phyloP scores from a whole-genome alignment of 805 yeast species.

The Yarrowia sp. region DNA sequence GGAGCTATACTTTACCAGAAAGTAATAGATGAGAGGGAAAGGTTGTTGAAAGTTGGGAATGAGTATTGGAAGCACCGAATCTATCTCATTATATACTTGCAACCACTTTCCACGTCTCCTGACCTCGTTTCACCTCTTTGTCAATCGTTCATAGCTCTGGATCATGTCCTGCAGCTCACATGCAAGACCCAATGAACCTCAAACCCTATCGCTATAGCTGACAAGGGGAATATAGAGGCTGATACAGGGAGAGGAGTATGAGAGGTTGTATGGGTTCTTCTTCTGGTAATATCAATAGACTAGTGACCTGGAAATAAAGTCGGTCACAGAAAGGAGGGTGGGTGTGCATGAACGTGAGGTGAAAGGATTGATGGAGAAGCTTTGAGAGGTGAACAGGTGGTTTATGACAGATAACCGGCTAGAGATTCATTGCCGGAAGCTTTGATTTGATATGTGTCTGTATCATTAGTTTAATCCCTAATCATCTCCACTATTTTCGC shows the following conservation, averaged over 20 bases:
- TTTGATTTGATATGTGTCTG: too few species aligned
- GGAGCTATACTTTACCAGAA: neutral
- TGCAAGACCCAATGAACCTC: conserved; percentile 13
- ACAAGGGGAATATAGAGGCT: conserved; percentile 1
- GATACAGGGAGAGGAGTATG: neutral
- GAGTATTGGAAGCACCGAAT: too few species aligned
- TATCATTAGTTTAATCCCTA: too few species aligned
- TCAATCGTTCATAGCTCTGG: neutral
- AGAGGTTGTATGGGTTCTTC: neutral
- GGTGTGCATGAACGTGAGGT: too few species aligned
- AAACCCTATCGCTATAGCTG: neutral
- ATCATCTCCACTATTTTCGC: too few species aligned
- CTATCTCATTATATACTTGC: neutral
- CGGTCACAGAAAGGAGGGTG: too few species aligned
- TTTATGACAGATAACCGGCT: too few species aligned
- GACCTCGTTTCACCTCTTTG: neutral
- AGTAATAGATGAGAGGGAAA: neutral
- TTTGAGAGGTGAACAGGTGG: too few species aligned
- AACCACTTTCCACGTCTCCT: neutral
- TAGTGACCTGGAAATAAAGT: too few species aligned
- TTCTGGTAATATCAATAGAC: conserved; percentile 1
- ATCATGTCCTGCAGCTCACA: neutral
- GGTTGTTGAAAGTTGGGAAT: neutral
- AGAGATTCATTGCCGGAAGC: too few species aligned
- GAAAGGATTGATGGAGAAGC: too few species aligned